Evolutionary conservation across 2,329 filamentous ascomycete species (phyloP).

Genomic region (Fusarium euwallaceae): DNA sequence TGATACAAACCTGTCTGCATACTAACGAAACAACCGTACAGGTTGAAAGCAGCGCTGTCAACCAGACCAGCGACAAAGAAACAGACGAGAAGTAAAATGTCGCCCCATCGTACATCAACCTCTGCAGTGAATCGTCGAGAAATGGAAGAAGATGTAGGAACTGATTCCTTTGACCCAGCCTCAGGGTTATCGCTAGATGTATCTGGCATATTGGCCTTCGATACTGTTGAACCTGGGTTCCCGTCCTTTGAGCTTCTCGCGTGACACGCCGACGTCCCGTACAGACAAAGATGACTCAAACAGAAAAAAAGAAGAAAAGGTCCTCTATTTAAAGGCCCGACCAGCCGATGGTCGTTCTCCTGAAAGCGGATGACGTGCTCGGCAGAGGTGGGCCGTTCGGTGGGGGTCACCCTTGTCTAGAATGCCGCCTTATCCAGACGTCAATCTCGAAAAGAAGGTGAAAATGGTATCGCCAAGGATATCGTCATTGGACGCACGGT

Average conservation of each 20-base stretch:
- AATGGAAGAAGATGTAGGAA: background rate
- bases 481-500: background rate
- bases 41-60: conserved; percentile 46
- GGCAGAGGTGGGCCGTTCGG: conserved; percentile 13
- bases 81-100: conserved; percentile 41
- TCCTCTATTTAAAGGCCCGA: conserved; percentile 13
- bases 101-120: conserved; percentile 41
- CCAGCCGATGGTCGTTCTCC: conserved; percentile 14
- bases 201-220: conserved; percentile 23
- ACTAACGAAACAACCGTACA: conserved; percentile 49
- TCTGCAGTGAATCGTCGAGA: conserved; percentile 36
- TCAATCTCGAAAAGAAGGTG: background rate
- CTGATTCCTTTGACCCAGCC: conserved; percentile 25
- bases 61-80: conserved; percentile 46
- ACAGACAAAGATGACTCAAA: conserved; percentile 1
- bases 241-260: background rate
- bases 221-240: background rate
- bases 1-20: conserved; percentile 45
- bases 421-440: conserved; percentile 8
- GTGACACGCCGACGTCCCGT: background rate
- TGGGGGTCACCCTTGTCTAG: conserved; percentile 10
- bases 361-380: conserved; percentile 34
- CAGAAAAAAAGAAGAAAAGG: background rate
- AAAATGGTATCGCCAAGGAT: background rate
- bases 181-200: conserved; percentile 35